phyloP scores from a whole-genome alignment of 169 alveolate genomes.

The Besnoitia besnoiti region DNA sequence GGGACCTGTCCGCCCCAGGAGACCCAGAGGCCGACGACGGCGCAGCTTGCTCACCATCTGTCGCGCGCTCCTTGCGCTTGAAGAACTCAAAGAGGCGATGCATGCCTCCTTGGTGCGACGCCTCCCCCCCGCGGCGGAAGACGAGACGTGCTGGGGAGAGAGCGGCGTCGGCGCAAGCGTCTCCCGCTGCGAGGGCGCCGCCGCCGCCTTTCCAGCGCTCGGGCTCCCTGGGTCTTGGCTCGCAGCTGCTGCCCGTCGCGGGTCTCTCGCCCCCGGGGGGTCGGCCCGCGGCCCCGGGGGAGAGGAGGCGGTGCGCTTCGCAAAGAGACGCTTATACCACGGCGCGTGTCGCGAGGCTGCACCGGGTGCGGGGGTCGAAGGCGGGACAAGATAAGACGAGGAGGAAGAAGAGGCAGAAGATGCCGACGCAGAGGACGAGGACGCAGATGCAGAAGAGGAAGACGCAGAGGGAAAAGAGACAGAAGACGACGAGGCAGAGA shows the following conservation, averaged over 20 bases:
- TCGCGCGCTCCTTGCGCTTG: neutral
- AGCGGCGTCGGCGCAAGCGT: neutral
- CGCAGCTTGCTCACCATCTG: neutral
- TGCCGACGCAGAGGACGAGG: neutral
- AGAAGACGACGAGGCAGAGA: neutral
- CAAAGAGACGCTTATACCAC: constrained; percentile 1
- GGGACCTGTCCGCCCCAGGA: neutral
- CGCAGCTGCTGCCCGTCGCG: no score
- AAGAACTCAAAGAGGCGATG: neutral
- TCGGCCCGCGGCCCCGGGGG: neutral
- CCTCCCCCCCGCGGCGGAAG: neutral
- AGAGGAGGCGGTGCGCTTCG: neutral
- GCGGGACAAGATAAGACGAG: neutral
- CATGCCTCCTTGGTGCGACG: no score
- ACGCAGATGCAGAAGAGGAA: neutral
- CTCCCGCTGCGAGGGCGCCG: neutral
- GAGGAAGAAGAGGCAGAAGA: neutral
- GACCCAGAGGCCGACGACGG: neutral
- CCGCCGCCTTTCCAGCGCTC: neutral
- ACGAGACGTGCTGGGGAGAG: neutral
- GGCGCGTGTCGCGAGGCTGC: neutral
- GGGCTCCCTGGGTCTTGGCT: neutral
- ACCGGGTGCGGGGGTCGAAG: neutral
- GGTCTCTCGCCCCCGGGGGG: no score
- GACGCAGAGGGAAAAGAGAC: neutral